Conservation (phyloP, 768 basidiomycete species). For the Boletus rubescentipes region DNA sequence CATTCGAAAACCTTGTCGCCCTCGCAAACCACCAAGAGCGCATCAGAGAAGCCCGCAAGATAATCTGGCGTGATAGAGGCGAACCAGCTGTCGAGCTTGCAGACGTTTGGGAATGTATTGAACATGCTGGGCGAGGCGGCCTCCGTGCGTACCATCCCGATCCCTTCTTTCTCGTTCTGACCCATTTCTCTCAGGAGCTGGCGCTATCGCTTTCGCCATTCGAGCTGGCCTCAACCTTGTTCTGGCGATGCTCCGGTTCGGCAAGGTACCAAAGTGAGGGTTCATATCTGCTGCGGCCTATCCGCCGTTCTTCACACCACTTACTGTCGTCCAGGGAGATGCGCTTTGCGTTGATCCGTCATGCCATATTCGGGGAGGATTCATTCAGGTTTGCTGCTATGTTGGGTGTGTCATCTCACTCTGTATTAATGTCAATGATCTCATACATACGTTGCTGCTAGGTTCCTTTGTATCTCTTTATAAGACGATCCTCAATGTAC, state of each 20-base stretch:
- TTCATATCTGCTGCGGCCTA: neutral
- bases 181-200: slow-evolving; percentile 58
- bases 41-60: slow-evolving; percentile 68
- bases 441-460: slow-evolving; percentile 22
- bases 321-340: slow-evolving; percentile 47
- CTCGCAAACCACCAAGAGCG: slow-evolving; percentile 83
- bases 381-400: slow-evolving; percentile 84
- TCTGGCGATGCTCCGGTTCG: slow-evolving; percentile 70
- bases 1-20: slow-evolving; percentile 82
- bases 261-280: slow-evolving; percentile 62
- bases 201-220: slow-evolving; percentile 74
- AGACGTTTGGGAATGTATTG: slow-evolving; percentile 61
- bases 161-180: neutral
- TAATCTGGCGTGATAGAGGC: slow-evolving; percentile 80
- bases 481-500: slow-evolving; percentile 73
- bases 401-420: slow-evolving; percentile 54
- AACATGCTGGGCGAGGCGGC: slow-evolving; percentile 71
- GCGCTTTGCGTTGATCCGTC: slow-evolving; percentile 66
- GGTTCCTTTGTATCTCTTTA: slow-evolving; percentile 78
- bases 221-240: slow-evolving; percentile 83
- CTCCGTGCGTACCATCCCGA: slow-evolving; percentile 51
- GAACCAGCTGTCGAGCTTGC: slow-evolving; percentile 70
- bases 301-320: neutral
- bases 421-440: too few species aligned
- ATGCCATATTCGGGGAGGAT: slow-evolving; percentile 82